Base-by-base conservation (phyloP, 257 asterid species). In the Anisodus tanguticus region DNA sequence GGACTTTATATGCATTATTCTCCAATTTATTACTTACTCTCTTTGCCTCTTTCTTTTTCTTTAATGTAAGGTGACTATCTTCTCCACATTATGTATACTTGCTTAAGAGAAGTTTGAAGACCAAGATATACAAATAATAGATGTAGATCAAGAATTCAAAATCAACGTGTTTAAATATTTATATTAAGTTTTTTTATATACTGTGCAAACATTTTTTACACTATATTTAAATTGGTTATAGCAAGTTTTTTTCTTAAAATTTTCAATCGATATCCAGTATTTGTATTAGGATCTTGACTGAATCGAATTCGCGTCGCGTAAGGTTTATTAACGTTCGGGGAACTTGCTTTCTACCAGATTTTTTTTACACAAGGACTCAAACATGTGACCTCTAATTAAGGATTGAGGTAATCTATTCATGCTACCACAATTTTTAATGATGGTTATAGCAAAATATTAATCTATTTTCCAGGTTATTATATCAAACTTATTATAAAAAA, bases 21-120 rank as follows among this genome's bases (percentile, higher is more conserved):
- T 76, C 63, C 47, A 49, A 76, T 76, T 76, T 76, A 71, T 71
- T 71, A 71, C 17, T 45, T 17, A 2, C 58, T 71, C 37, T 43
- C 79, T 43, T 17, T 19, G 60, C 80, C 43, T 19, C 80, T 19
- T 49, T 2, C 2, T 12, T 69, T 16, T 41, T 70, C 19, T 72
- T 74, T 74, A 10, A 71, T 71, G 80, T 19, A 5, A 10, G n/a
- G 10, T 45, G 59, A 47, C 59, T 16, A 58, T 16, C 63, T 58
- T 58, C 62, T 58, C 64, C 9, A 19, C 60, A 5, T 74, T 47
- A 49, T 3, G 19, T 13, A 67, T 37, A 13, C 22, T 37, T 47
- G 60, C 80, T 74, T 11, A 22, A 51, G n/a, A 76, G 41, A n/a
- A n/a, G 22, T 22, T 17, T 12, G 81, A 49, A 74, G 62, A 51